Percentiles rank a stretch among this genome's conserved stretches.
Evolutionary conservation across 352 stramenopile species (phyloP).

Genomic region (Globisporangium lucens): DNA sequence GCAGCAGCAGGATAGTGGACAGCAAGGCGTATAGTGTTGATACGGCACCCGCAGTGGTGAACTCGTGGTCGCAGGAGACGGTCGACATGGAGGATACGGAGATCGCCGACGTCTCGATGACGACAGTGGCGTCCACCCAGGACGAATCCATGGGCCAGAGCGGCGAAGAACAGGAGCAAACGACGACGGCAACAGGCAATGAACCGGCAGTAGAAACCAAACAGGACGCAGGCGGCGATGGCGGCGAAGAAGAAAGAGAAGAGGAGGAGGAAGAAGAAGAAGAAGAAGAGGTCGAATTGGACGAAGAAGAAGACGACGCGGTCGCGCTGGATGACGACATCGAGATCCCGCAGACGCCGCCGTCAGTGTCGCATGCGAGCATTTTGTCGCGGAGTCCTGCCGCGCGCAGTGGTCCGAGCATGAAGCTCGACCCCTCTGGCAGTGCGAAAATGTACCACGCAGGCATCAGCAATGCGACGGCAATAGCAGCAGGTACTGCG

Average conservation of each 20-base stretch:
- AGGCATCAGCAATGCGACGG: neutral
- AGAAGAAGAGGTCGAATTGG: slow-evolving; percentile 3
- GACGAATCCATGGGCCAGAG: slow-evolving; percentile 10
- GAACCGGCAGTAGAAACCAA: neutral
- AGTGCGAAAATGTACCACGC: slow-evolving; percentile 22
- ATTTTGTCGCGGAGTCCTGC: slow-evolving; percentile 5
- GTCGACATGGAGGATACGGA: slow-evolving; percentile 13
- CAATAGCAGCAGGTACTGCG: neutral
- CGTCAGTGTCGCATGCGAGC: slow-evolving; percentile 13
- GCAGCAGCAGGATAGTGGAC: neutral
- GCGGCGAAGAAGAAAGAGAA: neutral
- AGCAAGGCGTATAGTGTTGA: neutral
- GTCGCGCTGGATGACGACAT: slow-evolving; percentile 1
- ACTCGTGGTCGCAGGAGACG: slow-evolving; percentile 12
- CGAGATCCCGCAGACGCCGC: slow-evolving; percentile 17
- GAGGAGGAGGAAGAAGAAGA: neutral
- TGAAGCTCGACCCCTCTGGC: slow-evolving; percentile 21
- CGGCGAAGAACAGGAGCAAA: slow-evolving; percentile 12
- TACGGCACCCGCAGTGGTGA: neutral
- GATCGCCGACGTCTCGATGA: slow-evolving; percentile 6
- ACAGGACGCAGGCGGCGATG: neutral
- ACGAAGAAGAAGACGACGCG: slow-evolving; percentile 3
- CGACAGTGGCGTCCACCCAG: slow-evolving; percentile 12
- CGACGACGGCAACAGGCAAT: neutral
- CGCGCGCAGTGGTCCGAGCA: slow-evolving; percentile 2